These are phyloP conservation scores for Talaromyces sp. DNA, from an alignment of 2,329 filamentous ascomycete species.

Conservation along the genomic window DNA sequence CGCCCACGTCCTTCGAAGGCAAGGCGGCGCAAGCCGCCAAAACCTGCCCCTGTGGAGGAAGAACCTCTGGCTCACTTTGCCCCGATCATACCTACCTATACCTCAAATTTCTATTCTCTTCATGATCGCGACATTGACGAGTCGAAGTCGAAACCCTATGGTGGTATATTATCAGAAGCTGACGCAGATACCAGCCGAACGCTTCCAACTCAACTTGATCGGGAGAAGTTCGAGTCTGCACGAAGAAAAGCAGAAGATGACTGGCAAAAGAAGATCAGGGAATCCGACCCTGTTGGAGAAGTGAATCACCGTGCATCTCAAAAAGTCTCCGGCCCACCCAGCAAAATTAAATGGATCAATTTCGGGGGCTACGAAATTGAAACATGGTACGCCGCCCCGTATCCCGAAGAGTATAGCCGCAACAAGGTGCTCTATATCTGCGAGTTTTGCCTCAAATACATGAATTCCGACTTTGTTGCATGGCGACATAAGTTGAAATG, in stretches of 20 bases:
- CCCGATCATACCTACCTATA: slow-evolving; percentile 59
- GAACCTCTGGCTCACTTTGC: slow-evolving; percentile 51
- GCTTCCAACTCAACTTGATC: slow-evolving; percentile 71
- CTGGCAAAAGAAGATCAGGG: slow-evolving; percentile 66
- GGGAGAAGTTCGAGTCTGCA: slow-evolving; percentile 81
- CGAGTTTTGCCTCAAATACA: slow-evolving; percentile 98
- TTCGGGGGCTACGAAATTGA: slow-evolving; percentile 98
- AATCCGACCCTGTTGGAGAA: slow-evolving; percentile 59
- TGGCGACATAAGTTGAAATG: slow-evolving; percentile 98
- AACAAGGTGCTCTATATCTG: slow-evolving; percentile 98
- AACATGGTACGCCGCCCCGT: slow-evolving; percentile 97
- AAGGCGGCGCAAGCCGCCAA: slow-evolving; percentile 44
- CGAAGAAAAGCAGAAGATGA: slow-evolving; percentile 87
- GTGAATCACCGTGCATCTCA: slow-evolving; percentile 59
- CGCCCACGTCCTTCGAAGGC: slow-evolving; percentile 48
- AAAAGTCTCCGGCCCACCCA: slow-evolving; percentile 78
- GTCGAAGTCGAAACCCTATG: slow-evolving; percentile 86
- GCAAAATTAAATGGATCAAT: slow-evolving; percentile 97
- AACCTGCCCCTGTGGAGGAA: slow-evolving; percentile 33
- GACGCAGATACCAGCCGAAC: slow-evolving; percentile 92
- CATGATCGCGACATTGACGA: slow-evolving; percentile 87
- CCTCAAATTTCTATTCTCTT: slow-evolving; percentile 79
- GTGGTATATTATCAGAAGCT: slow-evolving; percentile 79
- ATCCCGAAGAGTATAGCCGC: slow-evolving; percentile 95
- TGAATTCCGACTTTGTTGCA: slow-evolving; percentile 97